Conservation (phyloP, 2,329 filamentous ascomycete genomes). For the Aspergillus pseudonomiae region DNA sequence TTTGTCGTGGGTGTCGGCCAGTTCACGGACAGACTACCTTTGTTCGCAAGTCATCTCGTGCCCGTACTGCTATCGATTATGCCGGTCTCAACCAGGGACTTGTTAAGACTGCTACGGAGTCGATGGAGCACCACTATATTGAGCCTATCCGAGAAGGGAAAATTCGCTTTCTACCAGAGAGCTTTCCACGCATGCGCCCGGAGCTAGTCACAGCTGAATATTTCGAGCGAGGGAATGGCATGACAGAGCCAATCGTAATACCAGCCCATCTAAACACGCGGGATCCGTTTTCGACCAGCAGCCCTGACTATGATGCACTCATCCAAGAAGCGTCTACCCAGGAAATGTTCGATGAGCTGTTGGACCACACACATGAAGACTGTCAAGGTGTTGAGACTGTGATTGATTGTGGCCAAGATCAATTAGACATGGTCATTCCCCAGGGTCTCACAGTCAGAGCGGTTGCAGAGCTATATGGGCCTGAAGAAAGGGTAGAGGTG, state of each 20-base stretch:
- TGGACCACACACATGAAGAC: slow-evolving; percentile 35
- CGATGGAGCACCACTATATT: slow-evolving; percentile 69
- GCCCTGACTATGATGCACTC: slow-evolving; percentile 31
- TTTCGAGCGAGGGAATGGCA: slow-evolving; percentile 64
- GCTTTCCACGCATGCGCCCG: slow-evolving; percentile 65
- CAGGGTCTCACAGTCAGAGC: slow-evolving; percentile 64
- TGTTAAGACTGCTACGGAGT: slow-evolving; percentile 66
- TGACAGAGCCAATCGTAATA: slow-evolving; percentile 68
- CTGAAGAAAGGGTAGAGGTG: slow-evolving; percentile 64
- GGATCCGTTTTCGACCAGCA: slow-evolving; percentile 40
- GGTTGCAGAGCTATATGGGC: slow-evolving; percentile 66
- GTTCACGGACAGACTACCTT: slow-evolving; percentile 66
- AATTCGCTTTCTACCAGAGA: slow-evolving; percentile 63
- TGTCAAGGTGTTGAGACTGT: slow-evolving; percentile 43
- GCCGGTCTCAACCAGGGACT: slow-evolving; percentile 68
- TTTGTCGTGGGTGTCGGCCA: slow-evolving; percentile 63
- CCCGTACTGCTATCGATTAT: slow-evolving; percentile 69
- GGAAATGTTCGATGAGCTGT: slow-evolving; percentile 45
- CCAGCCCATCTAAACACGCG: slow-evolving; percentile 63
- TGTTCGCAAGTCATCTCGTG: slow-evolving; percentile 67
- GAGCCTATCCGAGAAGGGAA: slow-evolving; percentile 67
- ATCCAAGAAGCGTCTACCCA: slow-evolving; percentile 39
- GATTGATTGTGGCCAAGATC: slow-evolving; percentile 65
- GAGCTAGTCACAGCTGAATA: slow-evolving; percentile 66
- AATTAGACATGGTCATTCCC: slow-evolving; percentile 70